These are phyloP conservation scores for Trypanosoma theileri DNA, from an alignment of 208 protist species.

Conservation along the genomic window DNA sequence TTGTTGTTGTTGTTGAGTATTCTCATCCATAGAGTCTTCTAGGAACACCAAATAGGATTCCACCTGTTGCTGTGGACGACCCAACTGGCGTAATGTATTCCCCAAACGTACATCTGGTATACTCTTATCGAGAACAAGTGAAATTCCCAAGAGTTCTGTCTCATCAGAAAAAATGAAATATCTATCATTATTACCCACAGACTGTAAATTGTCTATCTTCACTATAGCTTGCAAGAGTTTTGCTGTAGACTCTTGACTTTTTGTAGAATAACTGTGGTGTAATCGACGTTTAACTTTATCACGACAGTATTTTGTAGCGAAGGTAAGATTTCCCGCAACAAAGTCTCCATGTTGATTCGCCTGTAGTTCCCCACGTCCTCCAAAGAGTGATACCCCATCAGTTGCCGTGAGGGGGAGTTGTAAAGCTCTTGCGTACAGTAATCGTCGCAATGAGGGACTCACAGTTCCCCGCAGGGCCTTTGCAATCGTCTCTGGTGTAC, in stretches of 20 bases:
- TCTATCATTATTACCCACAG: conserved; percentile 76
- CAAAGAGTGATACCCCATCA: conserved; percentile 59
- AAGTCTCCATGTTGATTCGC: conserved; percentile 37
- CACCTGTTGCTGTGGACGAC: conserved; percentile 36
- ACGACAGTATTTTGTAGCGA: conserved; percentile 46
- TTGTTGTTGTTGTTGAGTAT: conserved; percentile 15
- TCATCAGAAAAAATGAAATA: conserved; percentile 88
- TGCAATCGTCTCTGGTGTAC: conserved; percentile 37
- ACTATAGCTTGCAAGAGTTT: conserved; percentile 59
- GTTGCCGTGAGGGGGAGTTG: conserved; percentile 60
- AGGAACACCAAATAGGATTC: conserved; percentile 67
- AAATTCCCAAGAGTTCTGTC: conserved; percentile 46
- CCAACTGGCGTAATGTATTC: conserved; percentile 60
- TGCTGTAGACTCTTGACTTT: conserved; percentile 41
- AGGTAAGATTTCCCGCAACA: conserved; percentile 45
- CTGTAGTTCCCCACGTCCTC: conserved; percentile 35
- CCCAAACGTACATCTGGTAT: conserved; percentile 53
- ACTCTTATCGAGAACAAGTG: conserved; percentile 69
- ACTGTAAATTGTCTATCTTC: conserved; percentile 46
- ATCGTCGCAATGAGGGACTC: conserved; percentile 70
- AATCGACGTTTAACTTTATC: conserved; percentile 65
- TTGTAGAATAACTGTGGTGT: conserved; percentile 58
- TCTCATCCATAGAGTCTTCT: conserved; percentile 4
- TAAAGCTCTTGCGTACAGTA: conserved; percentile 82
- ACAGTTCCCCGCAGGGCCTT: conserved; percentile 49